Evolutionary conservation across 208 protist species (phyloP).

Genomic region (Wallacemonas sp.): DNA sequence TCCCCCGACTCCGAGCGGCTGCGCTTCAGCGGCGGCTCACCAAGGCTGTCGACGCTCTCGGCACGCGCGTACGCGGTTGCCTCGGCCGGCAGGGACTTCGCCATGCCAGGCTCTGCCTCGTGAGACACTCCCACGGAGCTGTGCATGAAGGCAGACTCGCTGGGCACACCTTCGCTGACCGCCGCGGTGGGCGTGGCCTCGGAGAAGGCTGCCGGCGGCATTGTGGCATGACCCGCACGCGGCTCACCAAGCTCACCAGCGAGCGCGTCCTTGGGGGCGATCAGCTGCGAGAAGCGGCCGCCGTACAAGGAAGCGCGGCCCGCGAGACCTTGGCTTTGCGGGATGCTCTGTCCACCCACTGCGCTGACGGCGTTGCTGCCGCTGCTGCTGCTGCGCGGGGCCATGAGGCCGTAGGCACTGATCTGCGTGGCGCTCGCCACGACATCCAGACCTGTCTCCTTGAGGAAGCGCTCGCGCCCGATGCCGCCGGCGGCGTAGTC

Average conservation of each 20-base stretch:
- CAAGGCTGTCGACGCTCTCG: neutral
- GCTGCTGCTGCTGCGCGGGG: too few relatives aligned
- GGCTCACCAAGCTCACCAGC: too few relatives aligned
- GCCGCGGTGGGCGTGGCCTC: slow-evolving; percentile 9
- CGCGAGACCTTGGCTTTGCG: neutral
- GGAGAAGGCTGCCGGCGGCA: neutral
- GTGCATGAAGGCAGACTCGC: slow-evolving; percentile 1
- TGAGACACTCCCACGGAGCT: neutral
- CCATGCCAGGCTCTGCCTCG: neutral
- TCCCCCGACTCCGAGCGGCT: neutral
- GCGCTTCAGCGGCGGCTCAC: slow-evolving; percentile 2
- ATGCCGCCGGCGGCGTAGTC: slow-evolving; percentile 84
- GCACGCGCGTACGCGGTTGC: neutral
- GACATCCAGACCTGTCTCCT: slow-evolving; percentile 61
- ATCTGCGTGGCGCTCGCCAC: slow-evolving; percentile 12
- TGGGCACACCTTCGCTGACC: neutral
- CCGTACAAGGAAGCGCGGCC: slow-evolving; percentile 9
- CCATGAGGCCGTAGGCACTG: slow-evolving; percentile 31
- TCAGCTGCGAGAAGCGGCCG: slow-evolving; percentile 24
- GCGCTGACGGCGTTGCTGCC: neutral
- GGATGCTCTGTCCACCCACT: neutral
- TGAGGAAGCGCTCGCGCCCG: slow-evolving; percentile 61
- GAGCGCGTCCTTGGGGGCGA: slow-evolving; percentile 1
- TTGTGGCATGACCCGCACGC: neutral
- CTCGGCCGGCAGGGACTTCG: too few relatives aligned